Evolutionary conservation across 2,329 filamentous ascomycete species (phyloP), one percentile per base, ranked within the genome.

Genomic region (Trichoderma pleuroti): DNA sequence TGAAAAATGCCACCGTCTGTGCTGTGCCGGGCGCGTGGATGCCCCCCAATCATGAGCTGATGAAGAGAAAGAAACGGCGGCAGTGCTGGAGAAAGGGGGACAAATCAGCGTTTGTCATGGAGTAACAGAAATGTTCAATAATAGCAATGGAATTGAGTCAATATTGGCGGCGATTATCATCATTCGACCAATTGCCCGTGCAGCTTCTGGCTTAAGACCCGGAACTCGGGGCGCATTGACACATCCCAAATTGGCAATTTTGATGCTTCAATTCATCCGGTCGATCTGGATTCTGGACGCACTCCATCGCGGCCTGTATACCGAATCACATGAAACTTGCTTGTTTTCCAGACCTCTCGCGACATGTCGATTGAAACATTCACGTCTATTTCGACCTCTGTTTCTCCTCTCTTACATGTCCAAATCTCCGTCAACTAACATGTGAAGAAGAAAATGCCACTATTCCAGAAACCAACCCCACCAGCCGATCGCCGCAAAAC

Each of bases 401-500:
- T 24, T 52, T 52, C 18, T 9, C 46, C 18, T 5, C 34, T 46
- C 12, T 60, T 26, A 46, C 24, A 66, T 26, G 21, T 32, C 6
- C 11, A 57, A 42, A n/a, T 9, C 14, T 30, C 14, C 16, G 5
- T 42, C 21, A 4, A 4, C 16, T 49, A 49, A 63, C 5, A 30
- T 63, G 18, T 42, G 39, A 42, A n/a, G 21, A 49, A 34, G 24
- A n/a, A 59, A 66, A 18, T 26, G 61, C 16, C 34, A 59, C 64
- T 68, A 68, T n/a, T 14, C 66, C 30, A 32, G n/a, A 61, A 68
- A 60, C 56, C 12, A 42, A 34, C 66, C 56, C 26, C 26, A 32
- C 56, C 39, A 28, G 26, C 66, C 66, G 66, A 36, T 52, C 66
- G 56, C 66, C 66, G 16, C 66, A 60, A 68, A 68, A 61, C 66